Percentiles rank a stretch among this genome's conserved stretches.
These are phyloP conservation scores for Ettlia oleoabundans DNA, from an alignment of 139 green algal species.

Conservation along the genomic window DNA sequence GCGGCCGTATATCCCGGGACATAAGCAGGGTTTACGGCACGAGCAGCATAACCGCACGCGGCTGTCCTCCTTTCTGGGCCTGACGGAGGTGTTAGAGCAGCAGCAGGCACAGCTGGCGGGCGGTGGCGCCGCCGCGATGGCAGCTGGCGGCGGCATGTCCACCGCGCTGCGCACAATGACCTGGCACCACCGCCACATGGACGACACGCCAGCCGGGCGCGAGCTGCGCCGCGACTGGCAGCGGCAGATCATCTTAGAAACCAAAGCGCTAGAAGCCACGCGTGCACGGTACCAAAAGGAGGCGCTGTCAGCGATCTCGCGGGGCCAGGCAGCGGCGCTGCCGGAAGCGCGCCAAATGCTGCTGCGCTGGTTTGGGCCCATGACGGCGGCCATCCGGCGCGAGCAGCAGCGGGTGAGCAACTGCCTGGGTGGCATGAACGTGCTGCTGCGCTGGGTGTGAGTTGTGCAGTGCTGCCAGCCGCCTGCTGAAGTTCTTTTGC, in stretches of 20 bases:
- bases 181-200: conserved; percentile 44
- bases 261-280: conserved; percentile 34
- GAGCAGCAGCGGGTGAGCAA: conserved; percentile 54
- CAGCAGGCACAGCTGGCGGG: background rate
- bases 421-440: background rate
- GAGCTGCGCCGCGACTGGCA: conserved; percentile 48
- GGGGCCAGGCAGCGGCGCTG: conserved; percentile 34
- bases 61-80: conserved; percentile 12
- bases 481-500: background rate
- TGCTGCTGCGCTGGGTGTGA: background rate
- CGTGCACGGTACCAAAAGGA: conserved; percentile 40
- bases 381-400: conserved; percentile 50
- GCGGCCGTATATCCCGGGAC: background rate
- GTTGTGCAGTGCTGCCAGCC: background rate
- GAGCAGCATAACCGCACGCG: background rate
- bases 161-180: conserved; percentile 31
- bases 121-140: background rate
- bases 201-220: conserved; percentile 32
- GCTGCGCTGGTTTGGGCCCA: conserved; percentile 51
- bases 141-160: background rate
- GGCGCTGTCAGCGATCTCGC: background rate
- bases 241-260: conserved; percentile 56
- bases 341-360: conserved; percentile 41
- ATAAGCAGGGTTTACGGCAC: background rate
- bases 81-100: conserved; percentile 36